Base-by-base conservation (phyloP, 805 yeast species). In the Geotrichum ghanense region DNA sequence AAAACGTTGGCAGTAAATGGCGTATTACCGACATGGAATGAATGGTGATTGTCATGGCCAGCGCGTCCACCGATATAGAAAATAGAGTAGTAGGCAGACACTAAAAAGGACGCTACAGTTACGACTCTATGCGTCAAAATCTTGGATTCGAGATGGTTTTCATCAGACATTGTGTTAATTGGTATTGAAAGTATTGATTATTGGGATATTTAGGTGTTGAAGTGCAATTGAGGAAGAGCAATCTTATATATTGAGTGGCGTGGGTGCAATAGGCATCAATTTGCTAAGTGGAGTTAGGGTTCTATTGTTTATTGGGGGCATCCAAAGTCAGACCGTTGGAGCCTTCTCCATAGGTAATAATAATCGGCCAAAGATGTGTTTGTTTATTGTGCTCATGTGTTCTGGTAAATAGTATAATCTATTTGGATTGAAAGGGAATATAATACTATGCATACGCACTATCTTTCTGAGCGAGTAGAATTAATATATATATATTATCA, bases 1-100 rank as follows among this genome's bases (percentile, higher is more conserved):
- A 53, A 31, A 37, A 53, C 44, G 45, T 58, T 59, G 14, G 78
- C 77, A 2, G 87, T 74, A 68, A 84, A 84, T 12, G 95, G 92
- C 2, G 92, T 85, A 55, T 73, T 68, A 3, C 72, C 72, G 5
- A 75, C 75, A 43, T 74, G 70, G 59, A 56, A 63, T 48, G 68
- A 71, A 24, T 78, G 75, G 47, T 71, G 68, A 42, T 60, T 55
- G 34, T 56, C 62, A 20, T 46, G 46, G 64, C 72, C 71, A 41
- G 73, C 68, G 46, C 78, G 69, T 39, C 83, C 83, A 24, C 78
- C 70, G 31, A 78, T 69, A 59, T 77, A 76, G 48, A 75, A 70
- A 48, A 78, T 52, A 50, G 76, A 71, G 31, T 79, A 82, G 54
- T 74, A 74, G 6, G 71, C 62, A 1, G 88, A 71, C 23, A 83